Base-by-base conservation (phyloP, 768 basidiomycete species). In the Boletus patriciae region DNA sequence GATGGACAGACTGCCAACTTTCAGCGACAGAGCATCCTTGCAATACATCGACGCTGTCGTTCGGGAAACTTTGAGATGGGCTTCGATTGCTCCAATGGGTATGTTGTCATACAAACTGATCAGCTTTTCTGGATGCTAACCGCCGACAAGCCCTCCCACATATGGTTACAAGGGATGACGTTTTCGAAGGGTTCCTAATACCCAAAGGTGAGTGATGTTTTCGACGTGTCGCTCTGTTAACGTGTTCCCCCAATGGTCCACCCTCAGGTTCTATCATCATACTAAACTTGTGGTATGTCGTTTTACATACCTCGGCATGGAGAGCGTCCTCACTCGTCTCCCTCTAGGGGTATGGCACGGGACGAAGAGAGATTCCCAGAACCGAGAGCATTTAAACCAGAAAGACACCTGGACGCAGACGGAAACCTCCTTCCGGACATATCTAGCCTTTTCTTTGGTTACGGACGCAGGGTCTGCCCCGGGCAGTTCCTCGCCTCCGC, bases 181-280 rank as follows among this genome's bases (percentile, higher is more conserved):
- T 72, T 16, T 80, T 78, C 52, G 66, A 74, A 36, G 74, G 76
- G 13, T 78, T 78, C 41, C 65, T 78, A 3, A 86, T 86, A 53
- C 84, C 84, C 7, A 76, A 77, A 54, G 84, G 83, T 59, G n/a
- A 18, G 59, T 41, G 6, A 16, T 13, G 16, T 44, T 13, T 34
- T 18, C 27, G 29, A 25, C 13, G 13, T n/a, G n/a, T 38, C 18
- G 18, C 9, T 50, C 42, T n/a, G 19, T 29, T 34, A 18, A n/a
- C 3, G n/a, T n/a, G 4, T 19, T 36, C 9, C 16, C 6, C 31
- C 59, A 8, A 62, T 11, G 31, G 8, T n/a, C 11, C 6, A 29
- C 21, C n/a, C 6, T 18, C 46, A 70, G 69, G 64, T 37, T 46
- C 66, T n/a, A 18, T 57, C 42, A 52, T 70, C 6, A 51, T 70